Evolutionary conservation across 208 protist species (phyloP).

Genomic region (Wallacemonas rigidus): DNA sequence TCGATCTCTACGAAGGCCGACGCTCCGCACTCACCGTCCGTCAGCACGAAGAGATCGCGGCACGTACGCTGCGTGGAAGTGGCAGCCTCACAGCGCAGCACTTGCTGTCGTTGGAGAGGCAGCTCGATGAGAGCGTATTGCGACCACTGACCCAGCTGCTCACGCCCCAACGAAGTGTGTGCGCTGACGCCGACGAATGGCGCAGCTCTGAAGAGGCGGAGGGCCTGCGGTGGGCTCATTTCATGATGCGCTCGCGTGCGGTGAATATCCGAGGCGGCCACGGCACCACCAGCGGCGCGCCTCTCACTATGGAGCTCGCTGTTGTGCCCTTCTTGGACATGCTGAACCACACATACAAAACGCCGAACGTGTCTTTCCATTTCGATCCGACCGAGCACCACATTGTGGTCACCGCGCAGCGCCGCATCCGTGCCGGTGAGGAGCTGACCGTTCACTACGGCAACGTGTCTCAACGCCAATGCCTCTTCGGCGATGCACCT

Average conservation of each 20-base stretch:
- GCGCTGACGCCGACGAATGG: not conserved
- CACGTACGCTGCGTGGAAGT: slow-evolving; percentile 27
- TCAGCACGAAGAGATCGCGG: slow-evolving; percentile 41
- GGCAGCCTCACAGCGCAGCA: slow-evolving; percentile 26
- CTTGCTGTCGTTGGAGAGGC: slow-evolving; percentile 40
- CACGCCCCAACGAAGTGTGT: not conserved
- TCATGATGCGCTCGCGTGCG: slow-evolving; percentile 81
- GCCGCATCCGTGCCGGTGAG: slow-evolving; percentile 54
- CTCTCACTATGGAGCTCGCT: slow-evolving; percentile 29
- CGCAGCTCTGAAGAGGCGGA: slow-evolving; percentile 31
- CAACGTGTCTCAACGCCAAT: slow-evolving; percentile 61
- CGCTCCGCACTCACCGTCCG: slow-evolving; percentile 52
- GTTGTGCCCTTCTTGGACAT: slow-evolving; percentile 84
- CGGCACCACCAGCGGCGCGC: slow-evolving; percentile 3
- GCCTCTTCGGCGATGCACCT: slow-evolving; percentile 52
- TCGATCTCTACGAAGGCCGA: slow-evolving; percentile 51
- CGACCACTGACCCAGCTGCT: slow-evolving; percentile 34
- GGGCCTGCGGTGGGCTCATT: slow-evolving; percentile 76
- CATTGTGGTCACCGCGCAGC: slow-evolving; percentile 51
- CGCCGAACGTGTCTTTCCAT: slow-evolving; percentile 66
- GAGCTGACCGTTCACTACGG: slow-evolving; percentile 81
- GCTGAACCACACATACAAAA: slow-evolving; percentile 67
- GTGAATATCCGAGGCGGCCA: slow-evolving; percentile 54
- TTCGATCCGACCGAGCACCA: slow-evolving; percentile 2
- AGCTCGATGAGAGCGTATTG: slow-evolving; percentile 39